Evolutionary conservation across 306 rosid genomes (phyloP).

Genomic region (Vachellia pachyceras): DNA sequence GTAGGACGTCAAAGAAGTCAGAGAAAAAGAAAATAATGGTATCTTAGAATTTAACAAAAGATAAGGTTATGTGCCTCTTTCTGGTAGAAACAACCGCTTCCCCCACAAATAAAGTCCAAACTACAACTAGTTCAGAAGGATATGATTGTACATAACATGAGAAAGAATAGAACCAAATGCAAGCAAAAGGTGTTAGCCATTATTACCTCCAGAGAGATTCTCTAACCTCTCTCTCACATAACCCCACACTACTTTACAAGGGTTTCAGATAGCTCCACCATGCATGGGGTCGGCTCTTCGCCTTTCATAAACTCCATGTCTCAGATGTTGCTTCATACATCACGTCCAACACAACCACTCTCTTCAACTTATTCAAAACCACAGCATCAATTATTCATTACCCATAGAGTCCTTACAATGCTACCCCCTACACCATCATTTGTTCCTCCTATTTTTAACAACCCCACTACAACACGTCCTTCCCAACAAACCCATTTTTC

Average conservation of each 20-base stretch:
- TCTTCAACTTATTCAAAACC: constrained; percentile 3
- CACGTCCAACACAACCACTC: constrained; percentile 40
- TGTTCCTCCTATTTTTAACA: constrained; percentile 40
- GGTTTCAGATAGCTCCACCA: constrained; percentile 45
- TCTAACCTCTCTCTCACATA: constrained; percentile 33
- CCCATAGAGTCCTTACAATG: constrained; percentile 12
- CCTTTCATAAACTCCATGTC: constrained; percentile 41
- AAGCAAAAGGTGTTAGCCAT: constrained; percentile 37
- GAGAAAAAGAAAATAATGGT: constrained; percentile 32
- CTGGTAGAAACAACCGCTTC: constrained; percentile 36
- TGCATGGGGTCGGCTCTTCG: constrained; percentile 50
- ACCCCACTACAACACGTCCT: constrained; percentile 42
- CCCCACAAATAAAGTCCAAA: constrained; percentile 35
- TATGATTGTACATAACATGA: constrained; percentile 38
- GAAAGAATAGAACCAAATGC: constrained; percentile 38
- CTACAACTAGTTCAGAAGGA: constrained; percentile 39
- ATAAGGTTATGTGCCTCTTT: constrained; percentile 34
- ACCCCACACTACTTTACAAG: constrained; percentile 38
- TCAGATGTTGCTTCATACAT: constrained; percentile 45
- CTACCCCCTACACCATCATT: constrained; percentile 29
- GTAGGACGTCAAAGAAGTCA: constrained; percentile 53
- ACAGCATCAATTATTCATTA: constrained; percentile 14
- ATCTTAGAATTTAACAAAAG: constrained; percentile 25
- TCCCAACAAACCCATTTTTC: constrained; percentile 7
- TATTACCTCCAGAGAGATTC: constrained; percentile 61